A percentile compares a stretch with the other conserved stretches of the same genome.
Conservation (phyloP, 805 yeast species). For the Blastobotrys muscicola region DNA sequence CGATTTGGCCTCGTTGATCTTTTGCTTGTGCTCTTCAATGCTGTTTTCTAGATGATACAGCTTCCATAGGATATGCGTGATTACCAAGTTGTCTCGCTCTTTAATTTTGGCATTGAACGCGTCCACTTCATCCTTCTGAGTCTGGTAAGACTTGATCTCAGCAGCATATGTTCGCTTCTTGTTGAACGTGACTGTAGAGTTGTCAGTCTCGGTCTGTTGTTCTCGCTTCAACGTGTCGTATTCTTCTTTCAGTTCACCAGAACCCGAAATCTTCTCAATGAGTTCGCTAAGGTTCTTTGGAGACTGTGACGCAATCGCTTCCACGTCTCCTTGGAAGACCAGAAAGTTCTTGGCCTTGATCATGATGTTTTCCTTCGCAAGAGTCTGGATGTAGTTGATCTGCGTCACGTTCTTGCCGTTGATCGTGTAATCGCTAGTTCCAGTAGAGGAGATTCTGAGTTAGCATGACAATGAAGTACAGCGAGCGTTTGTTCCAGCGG, state of each 20-base stretch:
- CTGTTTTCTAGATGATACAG: conserved; percentile 48
- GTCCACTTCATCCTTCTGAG: conserved; percentile 64
- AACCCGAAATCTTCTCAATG: conserved; percentile 79
- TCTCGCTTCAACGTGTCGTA: conserved; percentile 58
- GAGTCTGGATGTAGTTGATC: conserved; percentile 50
- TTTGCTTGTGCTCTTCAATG: conserved; percentile 19
- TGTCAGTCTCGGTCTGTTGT: conserved; percentile 45
- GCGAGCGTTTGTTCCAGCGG: neutral
- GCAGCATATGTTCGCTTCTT: conserved; percentile 59
- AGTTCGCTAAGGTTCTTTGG: conserved; percentile 63
- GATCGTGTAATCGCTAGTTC: conserved; percentile 59
- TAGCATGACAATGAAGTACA: too few relatives aligned
- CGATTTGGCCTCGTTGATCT: conserved; percentile 19
- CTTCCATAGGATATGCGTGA: conserved; percentile 49
- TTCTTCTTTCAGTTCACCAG: conserved; percentile 54
- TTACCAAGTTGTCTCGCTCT: conserved; percentile 25
- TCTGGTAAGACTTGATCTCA: conserved; percentile 70
- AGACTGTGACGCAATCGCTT: conserved; percentile 81
- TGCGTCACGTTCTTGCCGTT: conserved; percentile 54
- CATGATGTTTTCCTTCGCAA: conserved; percentile 71
- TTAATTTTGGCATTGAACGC: conserved; percentile 43
- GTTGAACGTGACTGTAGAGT: conserved; percentile 53
- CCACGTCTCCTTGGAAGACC: conserved; percentile 96
- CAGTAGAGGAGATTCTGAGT: conserved; percentile 32
- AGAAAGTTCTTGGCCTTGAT: conserved; percentile 85